phyloP scores from a whole-genome alignment of 2,329 filamentous ascomycete genomes.

The Penicillium sp. region DNA sequence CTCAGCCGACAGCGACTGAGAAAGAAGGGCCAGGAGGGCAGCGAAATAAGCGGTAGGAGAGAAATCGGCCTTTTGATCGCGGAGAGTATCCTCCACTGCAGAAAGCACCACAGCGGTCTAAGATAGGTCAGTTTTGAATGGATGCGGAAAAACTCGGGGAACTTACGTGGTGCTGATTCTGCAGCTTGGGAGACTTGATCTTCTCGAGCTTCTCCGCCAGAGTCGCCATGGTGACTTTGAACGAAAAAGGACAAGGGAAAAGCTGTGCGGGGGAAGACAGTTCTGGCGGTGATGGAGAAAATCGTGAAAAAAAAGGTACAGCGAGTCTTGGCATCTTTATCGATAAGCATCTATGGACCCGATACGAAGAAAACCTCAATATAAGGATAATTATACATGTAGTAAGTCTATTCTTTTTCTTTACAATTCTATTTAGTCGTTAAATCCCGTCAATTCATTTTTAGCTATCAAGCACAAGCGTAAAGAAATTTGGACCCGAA shows the following conservation, averaged over 20 bases:
- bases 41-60: slow-evolving; percentile 93
- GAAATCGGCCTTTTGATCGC: slow-evolving; percentile 78
- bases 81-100: slow-evolving; percentile 89
- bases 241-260: slow-evolving; percentile 24
- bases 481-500: neutral
- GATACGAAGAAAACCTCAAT: neutral
- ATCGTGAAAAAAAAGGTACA: slow-evolving; percentile 34
- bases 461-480: neutral
- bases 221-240: slow-evolving; percentile 52
- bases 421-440: neutral
- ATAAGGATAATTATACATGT: neutral
- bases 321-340: slow-evolving; percentile 31
- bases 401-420: neutral
- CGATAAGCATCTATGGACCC: slow-evolving; percentile 21
- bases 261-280: slow-evolving; percentile 21
- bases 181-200: slow-evolving; percentile 93
- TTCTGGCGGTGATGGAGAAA: slow-evolving; percentile 28
- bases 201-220: slow-evolving; percentile 93
- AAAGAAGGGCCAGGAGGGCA: slow-evolving; percentile 84
- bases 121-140: neutral
- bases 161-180: slow-evolving; percentile 87
- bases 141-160: neutral
- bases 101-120: slow-evolving; percentile 71
- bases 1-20: slow-evolving; percentile 66
- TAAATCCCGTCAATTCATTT: slow-evolving; percentile 6